Evolutionary conservation across 2,329 filamentous ascomycete species (phyloP).

Genomic region (Colletotrichum liriopes): DNA sequence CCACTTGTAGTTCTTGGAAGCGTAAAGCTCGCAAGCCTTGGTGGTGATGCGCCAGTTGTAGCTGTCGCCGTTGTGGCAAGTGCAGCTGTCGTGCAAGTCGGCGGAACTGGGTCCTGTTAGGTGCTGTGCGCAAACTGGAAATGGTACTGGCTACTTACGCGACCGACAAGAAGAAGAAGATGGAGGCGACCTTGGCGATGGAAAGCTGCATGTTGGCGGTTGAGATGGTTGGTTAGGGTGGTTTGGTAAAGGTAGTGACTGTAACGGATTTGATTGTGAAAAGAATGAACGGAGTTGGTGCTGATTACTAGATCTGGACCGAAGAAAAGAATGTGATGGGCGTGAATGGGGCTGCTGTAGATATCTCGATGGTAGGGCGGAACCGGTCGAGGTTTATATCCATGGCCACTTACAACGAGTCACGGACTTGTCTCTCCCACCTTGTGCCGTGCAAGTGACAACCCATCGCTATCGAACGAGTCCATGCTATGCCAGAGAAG

Average conservation of each 20-base stretch:
- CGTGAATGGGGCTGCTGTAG: conserved; percentile 31
- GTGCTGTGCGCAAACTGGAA: not conserved
- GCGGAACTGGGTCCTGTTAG: conserved; percentile 42
- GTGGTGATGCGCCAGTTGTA: conserved; percentile 47
- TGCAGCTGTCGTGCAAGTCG: conserved; percentile 45
- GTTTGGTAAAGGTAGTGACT: conserved; percentile 30
- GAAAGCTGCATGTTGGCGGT: conserved; percentile 41
- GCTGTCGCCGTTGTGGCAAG: conserved; percentile 46
- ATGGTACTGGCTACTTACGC: conserved; percentile 14
- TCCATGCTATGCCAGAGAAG: not conserved
- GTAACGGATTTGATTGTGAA: conserved; percentile 13
- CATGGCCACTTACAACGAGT: conserved; percentile 25
- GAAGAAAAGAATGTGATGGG: conserved; percentile 42
- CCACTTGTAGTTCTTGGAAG: conserved; percentile 35
- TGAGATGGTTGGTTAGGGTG: not conserved
- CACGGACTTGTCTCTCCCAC: not conserved
- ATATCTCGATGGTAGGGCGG: conserved; percentile 17
- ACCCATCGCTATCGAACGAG: not conserved
- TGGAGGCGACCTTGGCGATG: conserved; percentile 31
- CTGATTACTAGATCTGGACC: conserved; percentile 40
- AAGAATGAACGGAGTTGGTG: conserved; percentile 40
- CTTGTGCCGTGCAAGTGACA: not conserved
- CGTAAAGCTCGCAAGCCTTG: conserved; percentile 44
- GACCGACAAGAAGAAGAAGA: conserved; percentile 27
- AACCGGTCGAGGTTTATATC: conserved; percentile 39